Percentiles rank a stretch among this genome's conserved stretches.
Conservation (phyloP, 805 yeast genomes). For the Martiniozyma abietophila region DNA sequence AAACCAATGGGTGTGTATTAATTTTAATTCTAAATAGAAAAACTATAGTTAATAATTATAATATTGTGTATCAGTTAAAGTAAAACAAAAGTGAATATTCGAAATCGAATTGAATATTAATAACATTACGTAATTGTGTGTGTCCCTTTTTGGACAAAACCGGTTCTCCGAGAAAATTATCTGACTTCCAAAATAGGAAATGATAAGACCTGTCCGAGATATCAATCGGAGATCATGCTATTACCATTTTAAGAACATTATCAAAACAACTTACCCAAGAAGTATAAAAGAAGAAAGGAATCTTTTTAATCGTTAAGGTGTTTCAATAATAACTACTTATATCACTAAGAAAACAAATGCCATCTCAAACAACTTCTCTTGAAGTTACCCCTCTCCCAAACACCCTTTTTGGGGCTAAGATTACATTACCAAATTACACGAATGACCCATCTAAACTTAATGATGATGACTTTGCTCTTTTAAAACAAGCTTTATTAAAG, state of each 20-base stretch:
- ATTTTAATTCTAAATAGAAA: not conserved
- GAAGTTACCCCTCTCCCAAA: conserved; percentile 38
- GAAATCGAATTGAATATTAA: not conserved
- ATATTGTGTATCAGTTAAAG: not conserved
- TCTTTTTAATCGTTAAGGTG: not conserved
- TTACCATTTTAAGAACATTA: too few species aligned
- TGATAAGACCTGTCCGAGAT: too few species aligned
- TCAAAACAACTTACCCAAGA: too few species aligned
- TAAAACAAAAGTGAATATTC: too few species aligned
- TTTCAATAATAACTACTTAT: too few species aligned
- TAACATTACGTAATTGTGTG: not conserved
- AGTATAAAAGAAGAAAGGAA: not conserved
- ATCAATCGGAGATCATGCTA: too few species aligned
- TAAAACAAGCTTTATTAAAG: conserved; percentile 56
- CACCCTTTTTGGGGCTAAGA: conserved; percentile 59
- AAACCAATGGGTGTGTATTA: conserved; percentile 6
- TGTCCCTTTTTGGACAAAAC: conserved; percentile 2
- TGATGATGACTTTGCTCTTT: conserved; percentile 52
- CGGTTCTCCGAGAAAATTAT: too few species aligned
- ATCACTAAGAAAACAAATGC: not conserved
- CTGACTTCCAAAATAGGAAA: too few species aligned
- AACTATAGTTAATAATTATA: not conserved
- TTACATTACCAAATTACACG: conserved; percentile 56
- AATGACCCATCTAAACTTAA: conserved; percentile 64
- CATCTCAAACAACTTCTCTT: conserved; percentile 1